phyloP scores from a whole-genome alignment of 768 basidiomycete species.

The Naematelia encephala region DNA sequence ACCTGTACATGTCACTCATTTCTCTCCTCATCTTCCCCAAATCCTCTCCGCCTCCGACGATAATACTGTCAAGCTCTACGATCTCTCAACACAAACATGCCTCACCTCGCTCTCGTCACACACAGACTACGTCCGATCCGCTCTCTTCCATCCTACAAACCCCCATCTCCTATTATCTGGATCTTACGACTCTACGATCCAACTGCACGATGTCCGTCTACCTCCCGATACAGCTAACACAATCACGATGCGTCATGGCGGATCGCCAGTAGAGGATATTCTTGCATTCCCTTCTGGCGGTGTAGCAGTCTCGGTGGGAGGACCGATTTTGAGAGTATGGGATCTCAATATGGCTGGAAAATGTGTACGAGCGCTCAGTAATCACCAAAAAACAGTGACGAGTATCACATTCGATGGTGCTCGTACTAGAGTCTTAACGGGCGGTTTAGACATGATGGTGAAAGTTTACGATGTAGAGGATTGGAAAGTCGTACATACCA shows the following conservation, averaged over 20 bases:
- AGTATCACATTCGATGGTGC: constrained; percentile 74
- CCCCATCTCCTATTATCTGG: constrained; percentile 84
- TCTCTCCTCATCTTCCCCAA: constrained; percentile 75
- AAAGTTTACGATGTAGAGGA: constrained; percentile 92
- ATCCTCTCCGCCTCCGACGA: constrained; percentile 95
- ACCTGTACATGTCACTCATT: constrained; percentile 90
- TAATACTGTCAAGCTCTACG: constrained; percentile 89
- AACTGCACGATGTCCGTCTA: constrained; percentile 74
- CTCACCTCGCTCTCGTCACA: constrained; percentile 78
- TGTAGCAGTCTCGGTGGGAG: constrained; percentile 77
- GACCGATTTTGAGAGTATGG: constrained; percentile 91
- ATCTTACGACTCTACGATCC: constrained; percentile 88
- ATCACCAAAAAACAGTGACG: constrained; percentile 97
- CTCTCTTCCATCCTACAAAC: constrained; percentile 75
- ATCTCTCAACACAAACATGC: constrained; percentile 81
- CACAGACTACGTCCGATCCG: constrained; percentile 93
- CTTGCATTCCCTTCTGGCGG: constrained; percentile 77
- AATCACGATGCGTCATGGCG: constrained; percentile 59
- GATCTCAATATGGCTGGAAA: constrained; percentile 73
- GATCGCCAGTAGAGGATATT: constrained; percentile 81
- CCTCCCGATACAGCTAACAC: constrained; percentile 51
- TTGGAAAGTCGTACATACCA: constrained; percentile 95
- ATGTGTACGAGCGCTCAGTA: constrained; percentile 85
- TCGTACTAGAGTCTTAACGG: constrained; percentile 77
- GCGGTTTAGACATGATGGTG: constrained; percentile 93